phyloP scores from a whole-genome alignment of 495 filamentous ascomycete species.

The Penicillium pulvis region DNA sequence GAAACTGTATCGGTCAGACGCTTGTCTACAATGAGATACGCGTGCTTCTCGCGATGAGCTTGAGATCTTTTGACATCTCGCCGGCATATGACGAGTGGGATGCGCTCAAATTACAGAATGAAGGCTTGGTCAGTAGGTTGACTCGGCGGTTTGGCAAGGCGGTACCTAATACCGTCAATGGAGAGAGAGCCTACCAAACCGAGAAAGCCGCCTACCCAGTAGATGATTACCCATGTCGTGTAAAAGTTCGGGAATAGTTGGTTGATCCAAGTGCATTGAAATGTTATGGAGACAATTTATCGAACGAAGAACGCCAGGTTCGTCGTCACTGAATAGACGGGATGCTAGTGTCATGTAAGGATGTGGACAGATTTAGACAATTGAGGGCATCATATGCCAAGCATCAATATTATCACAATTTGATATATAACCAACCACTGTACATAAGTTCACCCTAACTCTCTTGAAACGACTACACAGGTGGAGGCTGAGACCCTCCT shows the following conservation, averaged over 20 bases:
- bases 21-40: conserved; percentile 51
- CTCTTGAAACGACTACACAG: no score
- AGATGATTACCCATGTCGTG: conserved; percentile 3
- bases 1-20: conserved; percentile 57
- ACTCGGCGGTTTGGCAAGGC: background rate
- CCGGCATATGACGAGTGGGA: conserved; percentile 43
- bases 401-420: no score
- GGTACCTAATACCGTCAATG: background rate
- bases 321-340: no score
- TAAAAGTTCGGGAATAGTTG: background rate
- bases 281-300: no score
- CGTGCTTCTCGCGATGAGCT: conserved; percentile 46
- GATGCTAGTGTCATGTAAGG: no score
- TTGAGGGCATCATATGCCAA: no score
- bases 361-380: no score
- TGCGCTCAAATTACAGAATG: background rate
- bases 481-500: no score
- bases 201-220: conserved; percentile 1
- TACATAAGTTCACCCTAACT: no score
- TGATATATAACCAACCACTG: no score
- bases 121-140: background rate
- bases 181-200: conserved; percentile 6
- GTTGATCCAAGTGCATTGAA: no score
- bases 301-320: no score
- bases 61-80: conserved; percentile 49